Conservation (phyloP, 192 early-diverging fungal species). For the Umbelopsis sp. region DNA sequence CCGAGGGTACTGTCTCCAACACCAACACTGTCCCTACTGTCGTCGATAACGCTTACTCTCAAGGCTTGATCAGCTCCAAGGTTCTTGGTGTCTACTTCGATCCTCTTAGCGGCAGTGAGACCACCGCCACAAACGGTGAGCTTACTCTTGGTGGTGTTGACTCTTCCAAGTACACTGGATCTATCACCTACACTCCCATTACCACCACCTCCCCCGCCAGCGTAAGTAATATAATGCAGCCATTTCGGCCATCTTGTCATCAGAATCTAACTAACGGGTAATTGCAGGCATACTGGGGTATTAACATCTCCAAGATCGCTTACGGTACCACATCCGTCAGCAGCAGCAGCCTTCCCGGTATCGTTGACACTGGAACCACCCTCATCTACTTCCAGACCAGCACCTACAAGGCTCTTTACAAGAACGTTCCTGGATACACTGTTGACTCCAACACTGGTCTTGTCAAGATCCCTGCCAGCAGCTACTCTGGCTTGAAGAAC, state of each 20-base stretch:
- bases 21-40: slow-evolving; percentile 18
- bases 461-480: slow-evolving; percentile 21
- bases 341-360: slow-evolving; percentile 19
- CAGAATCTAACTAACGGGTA: too few species aligned
- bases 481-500: slow-evolving; percentile 2
- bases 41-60: slow-evolving; percentile 19
- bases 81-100: slow-evolving; percentile 53
- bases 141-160: slow-evolving; percentile 53
- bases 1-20: not conserved
- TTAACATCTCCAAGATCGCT: slow-evolving; percentile 20
- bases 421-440: slow-evolving; percentile 14
- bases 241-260: too few species aligned
- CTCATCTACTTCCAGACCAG: slow-evolving; percentile 17
- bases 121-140: slow-evolving; percentile 28
- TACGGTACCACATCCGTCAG: slow-evolving; percentile 23
- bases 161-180: slow-evolving; percentile 43
- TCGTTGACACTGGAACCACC: slow-evolving; percentile 46
- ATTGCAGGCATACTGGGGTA: slow-evolving; percentile 29
- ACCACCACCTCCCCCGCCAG: not conserved
- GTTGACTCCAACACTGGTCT: slow-evolving; percentile 25
- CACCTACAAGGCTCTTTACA: slow-evolving; percentile 19
- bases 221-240: too few species aligned
- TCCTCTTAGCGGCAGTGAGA: slow-evolving; percentile 32
- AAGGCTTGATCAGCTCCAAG: slow-evolving; percentile 25
- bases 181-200: slow-evolving; percentile 44